Base-by-base conservation (phyloP, 2,329 filamentous ascomycete genomes). In the Penicillium sp. region DNA sequence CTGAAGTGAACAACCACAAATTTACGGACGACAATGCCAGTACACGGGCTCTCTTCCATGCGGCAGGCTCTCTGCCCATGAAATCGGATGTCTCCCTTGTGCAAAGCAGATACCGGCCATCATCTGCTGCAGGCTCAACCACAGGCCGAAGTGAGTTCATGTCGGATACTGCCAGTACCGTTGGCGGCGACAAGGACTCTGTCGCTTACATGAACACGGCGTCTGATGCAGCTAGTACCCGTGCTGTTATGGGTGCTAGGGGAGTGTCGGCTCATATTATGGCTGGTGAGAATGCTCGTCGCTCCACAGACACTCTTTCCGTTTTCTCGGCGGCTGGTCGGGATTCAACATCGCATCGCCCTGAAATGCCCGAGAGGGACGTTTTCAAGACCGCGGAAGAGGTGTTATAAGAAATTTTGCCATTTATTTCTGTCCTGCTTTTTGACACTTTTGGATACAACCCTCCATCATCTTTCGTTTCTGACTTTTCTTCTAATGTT, bases 1-100 rank as follows among this genome's bases (percentile, higher is more conserved):
- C 69, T 2, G 61, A 61, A 10, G 65, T 70, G 22, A 67, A 69
- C 9, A 63, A 64, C 10, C 59, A 49, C 18, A 67, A 60, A 34
- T 53, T 63, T 29, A 60, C 46, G 1, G 65, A 69, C 29, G 68
- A 70, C 13, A 71, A 70, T 10, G 67, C 68, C 5, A 73, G 71
- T 50, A 74, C 71, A 1, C 60, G 66, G 31, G 61, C 66, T 2
- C 58, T 72, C 8, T 70, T 69, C 47, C 67, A 67, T 43, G 69
- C 61, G 7, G 48, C 62, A 2, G 68, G 67, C 2, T 60, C 60
- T 13, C 57, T 70, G 5, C 58, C 63, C 1, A 59, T 61, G 40
- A 59, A 54, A 5, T 64, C 65, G 0, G 62, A 69, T 38, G 44
- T 56, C 4, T 63, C 57, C 5, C 48, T 66, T 14, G 34, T 61